These are phyloP conservation scores for Hypoxylon sp. DNA, from an alignment of 2,329 filamentous ascomycete species.

Conservation along the genomic window DNA sequence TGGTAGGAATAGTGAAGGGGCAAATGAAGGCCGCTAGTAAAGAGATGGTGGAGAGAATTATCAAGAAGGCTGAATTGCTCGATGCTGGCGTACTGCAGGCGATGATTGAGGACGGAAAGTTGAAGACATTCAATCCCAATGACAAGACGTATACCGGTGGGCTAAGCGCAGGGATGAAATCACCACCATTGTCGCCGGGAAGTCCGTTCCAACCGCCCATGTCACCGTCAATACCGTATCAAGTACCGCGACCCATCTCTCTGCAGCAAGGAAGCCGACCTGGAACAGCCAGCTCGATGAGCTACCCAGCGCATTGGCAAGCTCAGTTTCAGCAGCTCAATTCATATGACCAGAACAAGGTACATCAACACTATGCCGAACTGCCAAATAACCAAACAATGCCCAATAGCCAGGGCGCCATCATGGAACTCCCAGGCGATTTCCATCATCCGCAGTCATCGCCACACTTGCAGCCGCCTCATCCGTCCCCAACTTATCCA, in stretches of 20 bases:
- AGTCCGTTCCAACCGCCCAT: slow-evolving; percentile 49
- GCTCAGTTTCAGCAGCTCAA: slow-evolving; percentile 48
- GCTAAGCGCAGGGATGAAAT: slow-evolving; percentile 40
- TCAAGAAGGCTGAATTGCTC: slow-evolving; percentile 79
- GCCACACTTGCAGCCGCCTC: slow-evolving; percentile 50
- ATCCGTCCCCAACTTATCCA: slow-evolving; percentile 52
- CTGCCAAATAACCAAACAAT: slow-evolving; percentile 54
- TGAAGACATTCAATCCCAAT: slow-evolving; percentile 70
- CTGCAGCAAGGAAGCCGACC: slow-evolving; percentile 54
- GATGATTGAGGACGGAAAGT: slow-evolving; percentile 76
- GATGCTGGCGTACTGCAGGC: slow-evolving; percentile 75
- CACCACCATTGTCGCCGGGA: slow-evolving; percentile 51
- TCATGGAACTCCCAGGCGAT: slow-evolving; percentile 64
- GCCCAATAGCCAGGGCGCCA: slow-evolving; percentile 39
- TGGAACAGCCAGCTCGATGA: slow-evolving; percentile 53
- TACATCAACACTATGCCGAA: slow-evolving; percentile 56
- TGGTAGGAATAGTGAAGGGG: slow-evolving; percentile 75
- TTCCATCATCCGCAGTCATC: slow-evolving; percentile 60
- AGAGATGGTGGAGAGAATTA: slow-evolving; percentile 76
- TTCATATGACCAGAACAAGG: slow-evolving; percentile 42
- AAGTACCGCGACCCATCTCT: slow-evolving; percentile 59
- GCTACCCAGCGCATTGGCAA: slow-evolving; percentile 50
- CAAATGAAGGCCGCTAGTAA: slow-evolving; percentile 77
- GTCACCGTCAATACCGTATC: slow-evolving; percentile 58
- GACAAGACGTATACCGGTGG: slow-evolving; percentile 52